Base-by-base conservation (phyloP, 805 yeast genomes). In the Candida pseudofarinosa region DNA sequence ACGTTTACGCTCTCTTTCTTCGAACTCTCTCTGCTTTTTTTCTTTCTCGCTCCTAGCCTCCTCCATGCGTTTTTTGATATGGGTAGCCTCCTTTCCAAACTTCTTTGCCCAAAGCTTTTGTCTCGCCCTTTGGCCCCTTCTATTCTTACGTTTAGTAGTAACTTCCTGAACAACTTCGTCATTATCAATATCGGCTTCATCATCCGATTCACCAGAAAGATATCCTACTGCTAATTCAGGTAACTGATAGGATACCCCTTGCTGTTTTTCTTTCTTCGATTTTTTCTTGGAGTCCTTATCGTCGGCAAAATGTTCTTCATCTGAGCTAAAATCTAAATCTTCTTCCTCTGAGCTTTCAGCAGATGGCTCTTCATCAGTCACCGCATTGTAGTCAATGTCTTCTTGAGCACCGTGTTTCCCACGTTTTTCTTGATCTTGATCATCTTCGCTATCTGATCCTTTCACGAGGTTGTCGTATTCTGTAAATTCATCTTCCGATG, bases 51-150 rank as follows among this genome's bases (percentile, higher is more conserved):
- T 74, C 36, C 63, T 66, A 20, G 67, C 61, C 34, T 81, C 73
- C 38, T 74, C 79, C n/a, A 71, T 64, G 53, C 86, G 86, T 51
- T 81, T 76, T 55, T 78, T 72, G 18, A 90, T 76, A 61, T 93
- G 99, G 43, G 80, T 82, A n/a, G 99, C 99, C 19, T 72, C 68
- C 15, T 62, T 62, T 19, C 98, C 98, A 59, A 73, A 93, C 62
- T 93, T 91, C 65, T 77, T 70, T 59, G 89, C 99, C 98, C 98
- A 93, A 40, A 93, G 88, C 71, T 86, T 85, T 62, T 91, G 93
- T 67, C 99, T 81, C 1, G 97, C 99, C 46, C 98, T 76, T 69
- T 93, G 99, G 19, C 99, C 99, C 62, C 97, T 80, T 67, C 99
- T 76, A 62, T 93, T 93, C 54, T 89, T 88, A 49, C 91, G 77